Percentiles rank a stretch among this genome's conserved stretches.
Evolutionary conservation across 106 monocot species (phyloP).

Genomic region (Dioscorea zingiberensis): DNA sequence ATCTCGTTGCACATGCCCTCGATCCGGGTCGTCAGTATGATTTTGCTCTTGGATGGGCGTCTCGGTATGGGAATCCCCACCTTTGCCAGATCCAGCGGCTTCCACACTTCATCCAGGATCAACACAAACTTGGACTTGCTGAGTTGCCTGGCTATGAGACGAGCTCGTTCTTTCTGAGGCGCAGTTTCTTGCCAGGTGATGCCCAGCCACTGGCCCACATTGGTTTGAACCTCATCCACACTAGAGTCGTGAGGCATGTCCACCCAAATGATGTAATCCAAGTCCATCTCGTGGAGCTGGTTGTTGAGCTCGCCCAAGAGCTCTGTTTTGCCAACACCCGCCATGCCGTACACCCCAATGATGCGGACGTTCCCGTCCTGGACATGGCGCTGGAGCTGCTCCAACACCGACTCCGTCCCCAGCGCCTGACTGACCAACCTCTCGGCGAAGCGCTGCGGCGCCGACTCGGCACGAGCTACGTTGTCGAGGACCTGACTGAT

Average conservation of each 20-base stretch:
- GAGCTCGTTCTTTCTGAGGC: constrained; percentile 16
- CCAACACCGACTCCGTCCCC: background rate
- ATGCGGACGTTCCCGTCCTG: background rate
- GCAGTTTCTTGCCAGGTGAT: constrained; percentile 16
- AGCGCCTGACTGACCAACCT: background rate
- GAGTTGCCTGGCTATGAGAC: constrained; percentile 10
- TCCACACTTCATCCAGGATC: constrained; percentile 36
- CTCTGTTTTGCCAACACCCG: constrained; percentile 30
- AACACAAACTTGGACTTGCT: constrained; percentile 29
- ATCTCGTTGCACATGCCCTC: constrained; percentile 26
- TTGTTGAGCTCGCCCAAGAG: constrained; percentile 24
- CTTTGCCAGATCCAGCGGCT: constrained; percentile 15
- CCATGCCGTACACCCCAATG: constrained; percentile 30
- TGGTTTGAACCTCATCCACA: constrained; percentile 6
- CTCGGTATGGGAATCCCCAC: constrained; percentile 21
- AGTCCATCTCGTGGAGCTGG: constrained; percentile 1
- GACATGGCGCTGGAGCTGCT: background rate
- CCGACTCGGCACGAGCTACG: background rate
- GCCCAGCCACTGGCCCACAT: constrained; percentile 20
- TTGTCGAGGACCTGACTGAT: background rate
- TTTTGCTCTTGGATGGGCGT: constrained; percentile 13
- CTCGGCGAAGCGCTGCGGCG: background rate
- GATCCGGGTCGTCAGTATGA: constrained; percentile 21
- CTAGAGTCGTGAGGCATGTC: constrained; percentile 1
- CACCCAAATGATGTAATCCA: constrained; percentile 18